phyloP scores from a whole-genome alignment of 192 early-diverging fungal species.

The Linnemannia hyalina region DNA sequence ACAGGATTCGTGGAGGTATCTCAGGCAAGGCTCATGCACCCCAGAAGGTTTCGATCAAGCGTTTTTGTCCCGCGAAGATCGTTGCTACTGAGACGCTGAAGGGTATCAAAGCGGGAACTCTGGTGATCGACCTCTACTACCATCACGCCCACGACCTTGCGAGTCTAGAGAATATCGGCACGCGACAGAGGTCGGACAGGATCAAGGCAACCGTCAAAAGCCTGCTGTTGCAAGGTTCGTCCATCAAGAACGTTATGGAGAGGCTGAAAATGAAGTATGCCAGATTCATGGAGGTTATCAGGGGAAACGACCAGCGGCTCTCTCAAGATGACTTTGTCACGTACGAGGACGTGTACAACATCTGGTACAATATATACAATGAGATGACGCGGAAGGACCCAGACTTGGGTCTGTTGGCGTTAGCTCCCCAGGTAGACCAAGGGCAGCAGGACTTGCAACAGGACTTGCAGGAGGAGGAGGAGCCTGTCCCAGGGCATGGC shows the following conservation, averaged over 20 bases:
- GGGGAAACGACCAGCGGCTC: not conserved
- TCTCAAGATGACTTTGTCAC: slow-evolving; percentile 25
- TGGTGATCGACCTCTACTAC: too few relatives aligned
- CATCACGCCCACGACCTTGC: not conserved
- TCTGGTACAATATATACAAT: not conserved
- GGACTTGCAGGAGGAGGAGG: too few relatives aligned
- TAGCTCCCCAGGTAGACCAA: too few relatives aligned
- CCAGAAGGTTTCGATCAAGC: too few relatives aligned
- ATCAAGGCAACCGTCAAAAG: slow-evolving; percentile 5
- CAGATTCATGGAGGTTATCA: slow-evolving; percentile 1
- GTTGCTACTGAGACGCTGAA: too few relatives aligned
- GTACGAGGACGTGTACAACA: slow-evolving; percentile 30
- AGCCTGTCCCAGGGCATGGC: too few relatives aligned
- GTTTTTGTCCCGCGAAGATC: too few relatives aligned
- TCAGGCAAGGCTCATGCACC: too few relatives aligned
- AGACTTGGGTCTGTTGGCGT: not conserved
- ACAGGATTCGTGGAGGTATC: too few relatives aligned
- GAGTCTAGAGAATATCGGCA: not conserved
- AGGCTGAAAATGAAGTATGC: slow-evolving; percentile 18
- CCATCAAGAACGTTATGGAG: slow-evolving; percentile 8
- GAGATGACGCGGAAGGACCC: slow-evolving; percentile 8
- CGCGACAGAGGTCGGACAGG: slow-evolving; percentile 10
- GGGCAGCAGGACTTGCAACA: too few relatives aligned
- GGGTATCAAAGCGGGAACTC: too few relatives aligned
- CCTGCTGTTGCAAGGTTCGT: not conserved